These are phyloP conservation scores for Brettanomyces sp. DNA, from an alignment of 805 yeast species.

Conservation along the genomic window DNA sequence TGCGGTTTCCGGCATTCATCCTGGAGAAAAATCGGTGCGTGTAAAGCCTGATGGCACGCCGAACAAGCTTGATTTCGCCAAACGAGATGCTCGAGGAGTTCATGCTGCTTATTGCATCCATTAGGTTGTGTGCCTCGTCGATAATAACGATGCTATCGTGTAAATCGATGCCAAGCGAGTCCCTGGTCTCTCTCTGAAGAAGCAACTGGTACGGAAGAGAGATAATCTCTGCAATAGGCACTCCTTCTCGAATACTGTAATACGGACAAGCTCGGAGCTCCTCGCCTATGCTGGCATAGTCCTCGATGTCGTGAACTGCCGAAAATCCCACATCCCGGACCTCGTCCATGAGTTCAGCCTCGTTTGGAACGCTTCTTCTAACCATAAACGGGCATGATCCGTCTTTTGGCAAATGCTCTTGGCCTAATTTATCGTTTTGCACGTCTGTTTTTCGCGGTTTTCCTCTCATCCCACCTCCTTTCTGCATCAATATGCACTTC, in stretches of 20 bases:
- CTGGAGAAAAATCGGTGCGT: slow-evolving; percentile 49
- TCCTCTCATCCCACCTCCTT: slow-evolving; percentile 7
- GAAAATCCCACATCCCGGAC: slow-evolving; percentile 51
- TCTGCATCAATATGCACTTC: slow-evolving; percentile 66
- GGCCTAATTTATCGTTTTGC: no score
- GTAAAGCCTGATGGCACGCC: slow-evolving; percentile 45
- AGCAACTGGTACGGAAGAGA: slow-evolving; percentile 82
- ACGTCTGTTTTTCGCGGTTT: no score
- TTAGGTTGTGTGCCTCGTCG: slow-evolving; percentile 87
- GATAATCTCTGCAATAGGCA: slow-evolving; percentile 58
- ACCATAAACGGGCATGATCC: slow-evolving; percentile 34
- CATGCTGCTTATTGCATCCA: slow-evolving; percentile 66
- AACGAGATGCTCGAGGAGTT: slow-evolving; percentile 52
- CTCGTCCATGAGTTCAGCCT: slow-evolving; percentile 24
- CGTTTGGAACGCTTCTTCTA: slow-evolving; percentile 22
- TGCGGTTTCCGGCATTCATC: slow-evolving; percentile 63
- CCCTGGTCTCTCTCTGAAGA: slow-evolving; percentile 51
- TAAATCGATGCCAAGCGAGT: slow-evolving; percentile 47
- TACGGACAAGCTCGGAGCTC: slow-evolving; percentile 65
- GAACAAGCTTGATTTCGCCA: slow-evolving; percentile 36
- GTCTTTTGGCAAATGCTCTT: slow-evolving; percentile 1
- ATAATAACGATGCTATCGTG: slow-evolving; percentile 63
- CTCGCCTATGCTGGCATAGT: slow-evolving; percentile 52
- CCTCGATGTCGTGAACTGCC: slow-evolving; percentile 70
- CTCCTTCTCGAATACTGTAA: slow-evolving; percentile 55